These are phyloP conservation scores for Calonectria pauciramosa DNA, from an alignment of 2,329 filamentous ascomycete genomes.

Conservation along the genomic window DNA sequence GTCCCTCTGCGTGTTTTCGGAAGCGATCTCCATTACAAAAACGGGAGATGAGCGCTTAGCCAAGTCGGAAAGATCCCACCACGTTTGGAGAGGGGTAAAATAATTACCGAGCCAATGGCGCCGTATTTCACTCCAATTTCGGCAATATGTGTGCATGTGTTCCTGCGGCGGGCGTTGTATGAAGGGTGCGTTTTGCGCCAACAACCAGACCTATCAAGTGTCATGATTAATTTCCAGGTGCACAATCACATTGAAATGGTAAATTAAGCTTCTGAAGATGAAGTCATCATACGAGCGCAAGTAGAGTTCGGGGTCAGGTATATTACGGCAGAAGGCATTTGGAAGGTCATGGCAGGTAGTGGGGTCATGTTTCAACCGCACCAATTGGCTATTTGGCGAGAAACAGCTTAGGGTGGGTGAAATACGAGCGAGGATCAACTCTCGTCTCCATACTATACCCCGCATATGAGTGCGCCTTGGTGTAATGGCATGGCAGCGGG, in stretches of 20 bases:
- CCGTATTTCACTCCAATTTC: neutral
- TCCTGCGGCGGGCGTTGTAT: neutral
- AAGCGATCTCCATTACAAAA: constrained; percentile 14
- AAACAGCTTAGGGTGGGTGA: neutral
- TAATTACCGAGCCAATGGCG: neutral
- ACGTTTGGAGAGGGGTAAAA: neutral
- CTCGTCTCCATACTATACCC: neutral
- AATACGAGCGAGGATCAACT: neutral
- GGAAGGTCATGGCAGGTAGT: neutral
- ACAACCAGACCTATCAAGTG: neutral
- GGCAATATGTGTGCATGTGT: neutral
- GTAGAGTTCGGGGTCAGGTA: neutral
- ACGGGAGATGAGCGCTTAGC: neutral
- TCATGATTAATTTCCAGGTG: neutral
- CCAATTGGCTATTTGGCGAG: constrained; percentile 15
- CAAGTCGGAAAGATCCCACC: neutral
- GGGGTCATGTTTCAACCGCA: constrained; percentile 19
- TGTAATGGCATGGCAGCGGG: neutral
- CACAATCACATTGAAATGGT: neutral
- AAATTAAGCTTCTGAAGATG: neutral
- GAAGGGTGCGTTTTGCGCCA: neutral
- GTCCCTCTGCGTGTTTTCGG: constrained; percentile 13
- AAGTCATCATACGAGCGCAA: neutral
- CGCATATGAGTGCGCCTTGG: neutral
- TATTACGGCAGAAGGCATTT: neutral